phyloP scores from a whole-genome alignment of 2,329 filamentous ascomycete genomes.

The Leptographium radiaticola region DNA sequence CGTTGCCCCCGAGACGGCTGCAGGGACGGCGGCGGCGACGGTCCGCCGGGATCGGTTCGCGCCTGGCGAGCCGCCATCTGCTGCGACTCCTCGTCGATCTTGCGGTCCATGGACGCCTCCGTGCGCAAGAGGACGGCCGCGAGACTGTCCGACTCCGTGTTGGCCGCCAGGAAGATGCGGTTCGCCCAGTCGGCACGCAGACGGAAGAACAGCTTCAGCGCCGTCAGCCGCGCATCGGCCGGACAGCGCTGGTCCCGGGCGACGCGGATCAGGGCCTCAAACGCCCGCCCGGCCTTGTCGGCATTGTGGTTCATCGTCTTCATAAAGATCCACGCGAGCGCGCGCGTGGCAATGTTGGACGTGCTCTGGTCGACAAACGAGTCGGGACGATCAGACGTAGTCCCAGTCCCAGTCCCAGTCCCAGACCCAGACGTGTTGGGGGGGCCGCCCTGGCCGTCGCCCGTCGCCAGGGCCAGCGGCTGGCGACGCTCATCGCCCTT shows the following conservation, averaged over 20 bases:
- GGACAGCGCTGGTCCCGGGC: conserved; percentile 47
- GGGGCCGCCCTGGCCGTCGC: neutral
- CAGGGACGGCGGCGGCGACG: conserved; percentile 24
- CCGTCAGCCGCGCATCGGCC: conserved; percentile 56
- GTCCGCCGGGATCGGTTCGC: conserved; percentile 28
- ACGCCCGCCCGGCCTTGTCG: conserved; percentile 49
- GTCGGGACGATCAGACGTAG: conserved; percentile 15
- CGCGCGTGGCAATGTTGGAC: conserved; percentile 58
- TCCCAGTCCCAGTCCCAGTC: conserved; percentile 15
- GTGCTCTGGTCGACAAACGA: conserved; percentile 32
- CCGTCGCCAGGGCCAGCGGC: conserved; percentile 13
- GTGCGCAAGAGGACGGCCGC: conserved; percentile 60
- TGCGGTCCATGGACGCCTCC: conserved; percentile 36
- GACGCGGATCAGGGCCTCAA: conserved; percentile 50
- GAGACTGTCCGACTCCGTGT: conserved; percentile 60
- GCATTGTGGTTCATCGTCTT: conserved; percentile 54
- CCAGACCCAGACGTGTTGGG: conserved; percentile 12
- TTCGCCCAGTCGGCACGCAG: conserved; percentile 72
- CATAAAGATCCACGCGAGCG: conserved; percentile 65
- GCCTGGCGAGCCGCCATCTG: conserved; percentile 24
- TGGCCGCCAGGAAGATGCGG: conserved; percentile 56
- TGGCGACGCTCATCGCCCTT: conserved; percentile 33
- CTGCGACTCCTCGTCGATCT: conserved; percentile 36
- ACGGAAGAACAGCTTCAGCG: conserved; percentile 69
- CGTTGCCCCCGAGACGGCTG: conserved; percentile 15